These are phyloP conservation scores for Dothidotthia symphoricarpi DNA, from an alignment of 2,329 filamentous ascomycete genomes.

Conservation along the genomic window DNA sequence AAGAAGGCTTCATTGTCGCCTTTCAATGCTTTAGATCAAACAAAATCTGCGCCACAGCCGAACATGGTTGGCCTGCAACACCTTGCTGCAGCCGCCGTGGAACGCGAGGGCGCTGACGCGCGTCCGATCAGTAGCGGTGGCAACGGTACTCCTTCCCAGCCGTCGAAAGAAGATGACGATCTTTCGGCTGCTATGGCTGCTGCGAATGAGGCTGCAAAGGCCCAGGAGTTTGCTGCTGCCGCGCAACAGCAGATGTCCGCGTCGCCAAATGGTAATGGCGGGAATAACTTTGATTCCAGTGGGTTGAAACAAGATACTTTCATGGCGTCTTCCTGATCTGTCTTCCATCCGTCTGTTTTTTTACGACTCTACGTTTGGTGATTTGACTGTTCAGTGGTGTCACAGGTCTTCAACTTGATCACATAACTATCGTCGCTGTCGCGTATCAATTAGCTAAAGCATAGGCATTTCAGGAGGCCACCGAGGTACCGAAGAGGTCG, in stretches of 20 bases:
- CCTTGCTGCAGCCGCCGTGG: slow-evolving; percentile 40
- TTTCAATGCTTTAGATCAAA: slow-evolving; percentile 22
- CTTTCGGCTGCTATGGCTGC: slow-evolving; percentile 40
- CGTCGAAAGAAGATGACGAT: slow-evolving; percentile 31
- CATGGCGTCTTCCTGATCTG: slow-evolving; percentile 9
- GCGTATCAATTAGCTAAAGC: too few relatives aligned
- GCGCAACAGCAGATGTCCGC: slow-evolving; percentile 31
- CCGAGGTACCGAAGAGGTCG: too few relatives aligned
- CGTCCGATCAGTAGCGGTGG: slow-evolving; percentile 29
- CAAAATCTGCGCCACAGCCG: slow-evolving; percentile 26
- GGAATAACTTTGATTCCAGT: slow-evolving; percentile 14
- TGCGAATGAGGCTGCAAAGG: slow-evolving; percentile 37
- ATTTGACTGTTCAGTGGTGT: too few relatives aligned
- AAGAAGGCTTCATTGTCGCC: slow-evolving; percentile 27
- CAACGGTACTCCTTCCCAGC: slow-evolving; percentile 18
- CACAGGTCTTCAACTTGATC: too few relatives aligned
- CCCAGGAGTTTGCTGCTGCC: slow-evolving; percentile 37
- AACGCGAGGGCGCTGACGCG: slow-evolving; percentile 33
- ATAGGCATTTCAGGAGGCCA: too few relatives aligned
- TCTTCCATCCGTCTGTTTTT: too few relatives aligned
- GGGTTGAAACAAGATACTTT: slow-evolving; percentile 11
- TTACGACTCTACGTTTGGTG: too few relatives aligned
- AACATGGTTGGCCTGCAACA: slow-evolving; percentile 42
- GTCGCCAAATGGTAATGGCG: slow-evolving; percentile 16
- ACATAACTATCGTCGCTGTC: too few relatives aligned